phyloP scores from a whole-genome alignment of 192 early-diverging fungal species.

The Pilobolus umbonatus region DNA sequence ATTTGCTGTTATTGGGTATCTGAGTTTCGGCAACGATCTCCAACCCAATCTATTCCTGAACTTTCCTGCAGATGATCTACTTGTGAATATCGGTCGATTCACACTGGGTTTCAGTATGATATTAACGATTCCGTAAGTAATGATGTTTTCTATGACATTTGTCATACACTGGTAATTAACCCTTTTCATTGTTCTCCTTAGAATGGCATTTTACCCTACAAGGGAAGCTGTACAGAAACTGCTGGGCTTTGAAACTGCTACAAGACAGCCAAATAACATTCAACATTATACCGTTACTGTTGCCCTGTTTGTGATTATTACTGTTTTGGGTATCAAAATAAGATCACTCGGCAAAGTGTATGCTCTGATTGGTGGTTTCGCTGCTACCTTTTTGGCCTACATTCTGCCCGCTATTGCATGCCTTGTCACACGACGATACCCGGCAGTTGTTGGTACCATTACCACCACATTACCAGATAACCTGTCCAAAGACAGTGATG shows the following conservation, averaged over 20 bases:
- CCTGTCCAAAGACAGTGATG: too few species aligned
- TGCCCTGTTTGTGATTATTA: constrained; percentile 31
- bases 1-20: constrained; percentile 60
- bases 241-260: constrained; percentile 39
- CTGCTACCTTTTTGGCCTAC: constrained; percentile 43
- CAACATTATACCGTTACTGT: constrained; percentile 41
- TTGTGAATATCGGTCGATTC: constrained; percentile 57
- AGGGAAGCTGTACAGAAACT: constrained; percentile 44
- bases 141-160: background rate
- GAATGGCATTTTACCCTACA: constrained; percentile 44
- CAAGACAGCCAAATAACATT: constrained; percentile 19
- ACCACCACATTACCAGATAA: background rate
- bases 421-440: constrained; percentile 16
- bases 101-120: constrained; percentile 58
- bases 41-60: constrained; percentile 66
- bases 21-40: constrained; percentile 54
- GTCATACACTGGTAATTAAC: background rate
- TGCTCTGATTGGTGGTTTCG: constrained; percentile 43
- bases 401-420: constrained; percentile 45
- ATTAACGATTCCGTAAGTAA: constrained; percentile 51
- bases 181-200: too few species aligned
- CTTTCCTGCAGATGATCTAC: constrained; percentile 49
- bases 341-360: constrained; percentile 42
- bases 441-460: background rate
- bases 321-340: constrained; percentile 34